These are phyloP conservation scores for Collybia nuda DNA, from an alignment of 768 basidiomycete genomes.

Conservation along the genomic window DNA sequence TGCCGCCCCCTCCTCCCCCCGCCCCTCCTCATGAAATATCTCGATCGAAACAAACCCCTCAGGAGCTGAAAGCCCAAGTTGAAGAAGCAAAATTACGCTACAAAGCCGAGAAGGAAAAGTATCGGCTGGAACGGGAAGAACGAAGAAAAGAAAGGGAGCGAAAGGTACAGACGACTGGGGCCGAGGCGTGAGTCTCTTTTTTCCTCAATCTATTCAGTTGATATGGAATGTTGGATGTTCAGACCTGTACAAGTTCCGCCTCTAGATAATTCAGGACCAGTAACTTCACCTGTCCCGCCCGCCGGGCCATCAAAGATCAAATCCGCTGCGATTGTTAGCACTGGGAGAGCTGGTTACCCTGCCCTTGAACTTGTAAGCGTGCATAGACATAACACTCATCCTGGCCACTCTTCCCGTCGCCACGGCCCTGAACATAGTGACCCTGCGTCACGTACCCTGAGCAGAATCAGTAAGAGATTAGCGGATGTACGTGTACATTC, in stretches of 20 bases:
- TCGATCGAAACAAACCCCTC: slow-evolving; percentile 22
- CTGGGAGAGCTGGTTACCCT: slow-evolving; percentile 59
- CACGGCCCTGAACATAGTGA: slow-evolving; percentile 22
- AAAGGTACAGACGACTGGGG: slow-evolving; percentile 10
- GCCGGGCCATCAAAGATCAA: slow-evolving; percentile 27
- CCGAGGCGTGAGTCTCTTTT: slow-evolving; percentile 9
- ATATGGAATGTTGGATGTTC: neutral
- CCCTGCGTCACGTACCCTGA: slow-evolving; percentile 37
- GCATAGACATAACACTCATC: slow-evolving; percentile 44
- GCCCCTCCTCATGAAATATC: slow-evolving; percentile 7
- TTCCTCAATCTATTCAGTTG: neutral
- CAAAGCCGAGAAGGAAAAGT: slow-evolving; percentile 68
- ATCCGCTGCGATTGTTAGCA: slow-evolving; percentile 47
- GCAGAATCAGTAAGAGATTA: slow-evolving; percentile 56
- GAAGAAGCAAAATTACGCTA: slow-evolving; percentile 69
- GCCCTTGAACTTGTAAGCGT: slow-evolving; percentile 63
- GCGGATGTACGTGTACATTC: slow-evolving; percentile 52
- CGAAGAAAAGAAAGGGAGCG: slow-evolving; percentile 38
- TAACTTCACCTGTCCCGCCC: slow-evolving; percentile 10
- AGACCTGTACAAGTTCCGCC: neutral
- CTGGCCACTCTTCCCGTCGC: slow-evolving; percentile 30
- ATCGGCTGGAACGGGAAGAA: slow-evolving; percentile 57
- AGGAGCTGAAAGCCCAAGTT: slow-evolving; percentile 46
- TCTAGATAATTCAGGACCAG: neutral
- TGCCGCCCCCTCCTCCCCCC: slow-evolving; percentile 19